Percentiles rank a stretch among this genome's conserved stretches.
Evolutionary conservation across 495 filamentous ascomycete genomes (phyloP).

Genomic region (Penicillium maclennaniae): DNA sequence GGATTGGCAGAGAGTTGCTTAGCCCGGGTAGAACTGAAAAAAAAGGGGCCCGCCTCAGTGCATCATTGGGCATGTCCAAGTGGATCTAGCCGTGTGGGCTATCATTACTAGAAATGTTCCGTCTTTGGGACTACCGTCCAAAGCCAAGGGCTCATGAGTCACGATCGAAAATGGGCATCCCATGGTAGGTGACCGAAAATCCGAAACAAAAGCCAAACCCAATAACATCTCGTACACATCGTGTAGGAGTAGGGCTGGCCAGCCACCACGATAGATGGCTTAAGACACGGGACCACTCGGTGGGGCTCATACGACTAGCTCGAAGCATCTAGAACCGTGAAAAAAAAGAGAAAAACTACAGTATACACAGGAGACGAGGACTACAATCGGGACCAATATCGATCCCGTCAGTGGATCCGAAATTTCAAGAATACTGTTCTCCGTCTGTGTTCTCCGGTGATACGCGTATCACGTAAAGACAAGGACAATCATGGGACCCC

Average conservation of each 20-base stretch:
- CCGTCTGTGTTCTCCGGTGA: slow-evolving; percentile 2
- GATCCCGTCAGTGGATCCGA: not conserved
- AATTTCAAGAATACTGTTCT: not conserved
- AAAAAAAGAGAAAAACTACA: not conserved
- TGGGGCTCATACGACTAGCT: slow-evolving; percentile 8
- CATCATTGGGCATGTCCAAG: slow-evolving; percentile 11
- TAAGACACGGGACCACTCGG: slow-evolving; percentile 23
- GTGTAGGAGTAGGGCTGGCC: slow-evolving; percentile 12
- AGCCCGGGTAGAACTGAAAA: slow-evolving; percentile 8
- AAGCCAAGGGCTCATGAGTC: not conserved
- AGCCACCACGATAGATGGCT: slow-evolving; percentile 14
- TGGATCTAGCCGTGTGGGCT: slow-evolving; percentile 19
- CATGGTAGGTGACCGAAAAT: not conserved
- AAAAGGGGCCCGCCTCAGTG: slow-evolving; percentile 19
- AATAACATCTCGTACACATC: not conserved
- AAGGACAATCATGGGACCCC: not conserved
- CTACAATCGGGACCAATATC: not conserved
- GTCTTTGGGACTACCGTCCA: slow-evolving; percentile 11
- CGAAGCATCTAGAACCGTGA: not conserved
- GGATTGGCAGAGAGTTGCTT: slow-evolving; percentile 15
- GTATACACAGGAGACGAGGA: slow-evolving; percentile 5
- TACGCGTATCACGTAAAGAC: slow-evolving; percentile 15
- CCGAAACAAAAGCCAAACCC: not conserved
- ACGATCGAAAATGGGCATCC: not conserved
- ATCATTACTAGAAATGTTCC: slow-evolving; percentile 31